These are phyloP conservation scores for Kwoniella sp. DNA, from an alignment of 768 basidiomycete genomes.

Conservation along the genomic window DNA sequence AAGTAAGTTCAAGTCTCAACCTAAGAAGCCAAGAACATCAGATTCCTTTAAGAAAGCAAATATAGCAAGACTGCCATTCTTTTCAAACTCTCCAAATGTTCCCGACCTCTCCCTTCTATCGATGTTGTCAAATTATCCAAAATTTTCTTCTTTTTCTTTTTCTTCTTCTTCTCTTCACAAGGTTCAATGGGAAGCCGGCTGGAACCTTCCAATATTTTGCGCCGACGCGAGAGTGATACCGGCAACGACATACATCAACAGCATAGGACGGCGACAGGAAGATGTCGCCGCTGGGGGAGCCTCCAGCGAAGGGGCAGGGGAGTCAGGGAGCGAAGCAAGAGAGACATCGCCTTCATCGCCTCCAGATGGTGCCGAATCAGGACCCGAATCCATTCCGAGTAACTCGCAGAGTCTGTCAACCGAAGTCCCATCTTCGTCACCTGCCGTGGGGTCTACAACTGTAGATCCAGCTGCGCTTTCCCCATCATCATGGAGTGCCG, in stretches of 20 bases:
- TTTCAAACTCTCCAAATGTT: background rate
- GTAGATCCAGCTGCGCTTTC: background rate
- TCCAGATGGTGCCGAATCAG: no score
- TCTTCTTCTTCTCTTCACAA: background rate
- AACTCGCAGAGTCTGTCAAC: no score
- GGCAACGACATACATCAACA: background rate
- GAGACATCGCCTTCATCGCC: no score
- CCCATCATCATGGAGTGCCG: no score
- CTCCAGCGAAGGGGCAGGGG: background rate
- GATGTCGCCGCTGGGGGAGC: background rate
- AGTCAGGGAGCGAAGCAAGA: background rate
- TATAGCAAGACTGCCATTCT: background rate
- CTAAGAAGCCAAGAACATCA: background rate
- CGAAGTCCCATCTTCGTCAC: no score
- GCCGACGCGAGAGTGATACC: background rate
- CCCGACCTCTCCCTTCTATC: background rate
- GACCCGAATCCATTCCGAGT: no score
- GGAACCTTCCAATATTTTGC: background rate
- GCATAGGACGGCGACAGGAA: background rate
- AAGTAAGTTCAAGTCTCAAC: background rate
- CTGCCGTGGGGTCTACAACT: background rate
- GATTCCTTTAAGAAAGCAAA: background rate
- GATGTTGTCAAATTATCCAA: background rate
- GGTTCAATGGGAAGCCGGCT: background rate
- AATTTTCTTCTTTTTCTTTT: background rate